Conservation (phyloP, 1,284 basidiomycete species). For the Apiotrichum akiyoshidainum region DNA sequence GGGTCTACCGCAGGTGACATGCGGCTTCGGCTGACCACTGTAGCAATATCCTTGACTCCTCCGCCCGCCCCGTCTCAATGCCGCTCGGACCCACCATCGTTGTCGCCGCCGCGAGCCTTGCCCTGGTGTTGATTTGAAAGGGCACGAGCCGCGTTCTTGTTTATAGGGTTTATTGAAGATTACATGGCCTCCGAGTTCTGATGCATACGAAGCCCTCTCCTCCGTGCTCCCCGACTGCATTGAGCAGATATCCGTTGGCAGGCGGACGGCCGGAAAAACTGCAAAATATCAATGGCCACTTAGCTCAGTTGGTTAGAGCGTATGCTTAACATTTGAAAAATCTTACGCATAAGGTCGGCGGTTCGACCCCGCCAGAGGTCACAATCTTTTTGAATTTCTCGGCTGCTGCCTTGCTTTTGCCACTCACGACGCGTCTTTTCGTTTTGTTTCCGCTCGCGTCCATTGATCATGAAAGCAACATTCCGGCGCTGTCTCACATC, state of each 20-base stretch:
- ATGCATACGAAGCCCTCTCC: too few relatives aligned
- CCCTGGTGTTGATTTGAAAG: neutral
- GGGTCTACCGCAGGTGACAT: neutral
- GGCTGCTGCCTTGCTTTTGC: neutral
- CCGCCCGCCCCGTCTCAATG: neutral
- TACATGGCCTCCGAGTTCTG: too few relatives aligned
- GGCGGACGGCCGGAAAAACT: too few relatives aligned
- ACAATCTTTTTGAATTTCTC: too few relatives aligned
- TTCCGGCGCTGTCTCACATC: neutral
- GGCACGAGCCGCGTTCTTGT: neutral
- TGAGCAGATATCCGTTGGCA: too few relatives aligned
- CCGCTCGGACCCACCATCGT: neutral
- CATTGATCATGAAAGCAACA: neutral
- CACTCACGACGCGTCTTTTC: neutral
- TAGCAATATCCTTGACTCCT: neutral
- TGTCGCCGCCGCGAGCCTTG: neutral
- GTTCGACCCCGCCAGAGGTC: too few relatives aligned
- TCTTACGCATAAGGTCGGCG: too few relatives aligned
- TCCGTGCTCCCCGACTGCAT: too few relatives aligned
- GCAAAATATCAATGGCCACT: neutral
- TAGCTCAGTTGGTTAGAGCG: conserved; percentile 6
- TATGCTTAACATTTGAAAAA: neutral
- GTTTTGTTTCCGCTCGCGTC: neutral
- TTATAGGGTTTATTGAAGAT: too few relatives aligned
- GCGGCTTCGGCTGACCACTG: neutral